A percentile compares a stretch with the other conserved stretches of the same genome.
These are phyloP conservation scores for Tolypocladium album DNA, from an alignment of 2,329 filamentous ascomycete genomes.

Conservation along the genomic window DNA sequence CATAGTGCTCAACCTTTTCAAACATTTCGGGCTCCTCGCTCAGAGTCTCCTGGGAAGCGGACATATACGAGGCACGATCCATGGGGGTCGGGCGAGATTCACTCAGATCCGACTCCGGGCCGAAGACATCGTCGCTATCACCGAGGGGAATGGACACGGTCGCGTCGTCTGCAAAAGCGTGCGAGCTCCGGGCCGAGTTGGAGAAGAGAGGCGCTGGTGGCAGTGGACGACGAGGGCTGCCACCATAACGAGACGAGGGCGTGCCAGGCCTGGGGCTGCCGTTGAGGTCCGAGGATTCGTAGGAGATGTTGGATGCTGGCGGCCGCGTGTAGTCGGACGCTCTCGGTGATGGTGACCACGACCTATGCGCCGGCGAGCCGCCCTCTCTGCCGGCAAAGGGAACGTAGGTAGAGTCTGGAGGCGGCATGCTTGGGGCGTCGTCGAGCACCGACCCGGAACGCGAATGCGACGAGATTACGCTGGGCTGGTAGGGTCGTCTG, in stretches of 20 bases:
- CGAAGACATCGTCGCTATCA: conserved; percentile 65
- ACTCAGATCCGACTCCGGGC: conserved; percentile 43
- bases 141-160: conserved; percentile 63
- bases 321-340: conserved; percentile 57
- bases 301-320: conserved; percentile 59
- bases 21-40: conserved; percentile 31
- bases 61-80: conserved; percentile 46
- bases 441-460: conserved; percentile 42
- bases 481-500: conserved; percentile 41
- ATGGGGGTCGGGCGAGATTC: conserved; percentile 39
- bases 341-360: conserved; percentile 45
- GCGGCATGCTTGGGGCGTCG: conserved; percentile 45
- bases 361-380: conserved; percentile 37
- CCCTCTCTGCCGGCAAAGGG: conserved; percentile 39
- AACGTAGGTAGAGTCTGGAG: conserved; percentile 53
- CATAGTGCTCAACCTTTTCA: conserved; percentile 69
- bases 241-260: conserved; percentile 78
- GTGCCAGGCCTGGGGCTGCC: conserved; percentile 85
- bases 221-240: conserved; percentile 75
- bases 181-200: conserved; percentile 35
- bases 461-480: conserved; percentile 35
- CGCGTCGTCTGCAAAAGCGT: conserved; percentile 52
- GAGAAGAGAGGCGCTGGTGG: conserved; percentile 83
- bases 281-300: conserved; percentile 82
- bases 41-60: conserved; percentile 42